phyloP scores from a whole-genome alignment of 257 asterid species.

The Nicotiana undulata region DNA sequence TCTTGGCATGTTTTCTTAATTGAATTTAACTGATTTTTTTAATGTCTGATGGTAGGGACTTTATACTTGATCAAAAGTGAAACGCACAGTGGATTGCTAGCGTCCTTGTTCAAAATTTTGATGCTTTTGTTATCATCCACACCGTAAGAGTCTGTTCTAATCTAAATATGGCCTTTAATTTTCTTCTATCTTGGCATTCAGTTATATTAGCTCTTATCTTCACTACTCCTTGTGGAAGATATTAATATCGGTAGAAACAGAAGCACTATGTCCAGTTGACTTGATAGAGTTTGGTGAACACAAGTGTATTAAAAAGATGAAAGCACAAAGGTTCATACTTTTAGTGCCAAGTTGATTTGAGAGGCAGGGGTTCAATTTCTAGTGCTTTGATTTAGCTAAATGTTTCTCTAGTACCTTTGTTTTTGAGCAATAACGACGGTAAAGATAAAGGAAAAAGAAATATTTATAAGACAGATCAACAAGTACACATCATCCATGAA shows the following conservation, averaged over 20 bases:
- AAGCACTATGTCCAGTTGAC: not conserved
- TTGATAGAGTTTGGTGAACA: not conserved
- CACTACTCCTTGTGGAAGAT: not conserved
- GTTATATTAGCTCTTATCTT: slow-evolving; percentile 1
- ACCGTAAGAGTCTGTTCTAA: slow-evolving; percentile 53
- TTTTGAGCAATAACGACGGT: not conserved
- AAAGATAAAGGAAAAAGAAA: not conserved
- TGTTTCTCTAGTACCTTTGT: not conserved
- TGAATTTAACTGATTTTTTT: not conserved
- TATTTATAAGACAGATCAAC: not conserved
- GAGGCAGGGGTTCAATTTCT: not conserved
- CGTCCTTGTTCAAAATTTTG: slow-evolving; percentile 68
- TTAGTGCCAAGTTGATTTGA: not conserved
- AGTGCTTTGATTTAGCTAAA: not conserved
- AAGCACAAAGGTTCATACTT: not conserved
- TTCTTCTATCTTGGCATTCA: not conserved
- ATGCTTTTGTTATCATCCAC: slow-evolving; percentile 76
- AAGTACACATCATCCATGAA: not conserved
- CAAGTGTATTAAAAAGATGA: not conserved
- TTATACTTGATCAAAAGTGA: slow-evolving; percentile 69
- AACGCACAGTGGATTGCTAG: slow-evolving; percentile 56
- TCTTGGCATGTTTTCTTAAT: not conserved
- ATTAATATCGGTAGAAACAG: not conserved
- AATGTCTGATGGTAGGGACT: slow-evolving; percentile 39
- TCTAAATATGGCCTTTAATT: not conserved